A percentile compares a stretch with the other conserved stretches of the same genome.
Conservation (phyloP, 306 rosid genomes). For the Glycyrrhiza uralensis region DNA sequence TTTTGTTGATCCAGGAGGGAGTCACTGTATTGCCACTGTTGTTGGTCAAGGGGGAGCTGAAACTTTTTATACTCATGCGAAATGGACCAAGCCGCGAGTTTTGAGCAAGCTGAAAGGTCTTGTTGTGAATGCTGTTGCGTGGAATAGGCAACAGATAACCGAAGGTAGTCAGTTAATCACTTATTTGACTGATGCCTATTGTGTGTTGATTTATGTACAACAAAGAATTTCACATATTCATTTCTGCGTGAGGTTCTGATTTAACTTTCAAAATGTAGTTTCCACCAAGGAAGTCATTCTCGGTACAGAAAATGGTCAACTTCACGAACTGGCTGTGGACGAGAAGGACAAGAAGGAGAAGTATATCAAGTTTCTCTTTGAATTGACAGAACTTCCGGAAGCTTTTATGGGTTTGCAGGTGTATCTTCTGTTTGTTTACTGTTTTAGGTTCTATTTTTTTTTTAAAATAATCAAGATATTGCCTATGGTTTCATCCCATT, state of each 20-base stretch:
- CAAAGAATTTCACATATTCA: not conserved
- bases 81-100: constrained; percentile 87
- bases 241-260: constrained; percentile 28
- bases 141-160: constrained; percentile 89
- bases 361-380: constrained; percentile 67
- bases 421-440: constrained; percentile 10
- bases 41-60: constrained; percentile 80
- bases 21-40: constrained; percentile 86
- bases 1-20: constrained; percentile 95
- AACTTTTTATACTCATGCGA: constrained; percentile 87
- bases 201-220: not conserved
- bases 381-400: constrained; percentile 71
- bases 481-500: constrained; percentile 17
- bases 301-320: constrained; percentile 86
- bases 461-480: too few species aligned
- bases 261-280: constrained; percentile 43
- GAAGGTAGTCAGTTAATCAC: constrained; percentile 55
- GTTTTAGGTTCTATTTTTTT: constrained; percentile 18
- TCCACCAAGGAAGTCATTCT: constrained; percentile 90
- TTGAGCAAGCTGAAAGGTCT: constrained; percentile 80
- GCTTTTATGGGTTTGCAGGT: constrained; percentile 92
- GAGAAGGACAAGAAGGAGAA: constrained; percentile 98
- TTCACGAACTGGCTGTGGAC: constrained; percentile 82
- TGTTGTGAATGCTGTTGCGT: constrained; percentile 87
- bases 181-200: constrained; percentile 3